Base-by-base conservation (phyloP, 306 rosid species). In the Glycine latifolia region DNA sequence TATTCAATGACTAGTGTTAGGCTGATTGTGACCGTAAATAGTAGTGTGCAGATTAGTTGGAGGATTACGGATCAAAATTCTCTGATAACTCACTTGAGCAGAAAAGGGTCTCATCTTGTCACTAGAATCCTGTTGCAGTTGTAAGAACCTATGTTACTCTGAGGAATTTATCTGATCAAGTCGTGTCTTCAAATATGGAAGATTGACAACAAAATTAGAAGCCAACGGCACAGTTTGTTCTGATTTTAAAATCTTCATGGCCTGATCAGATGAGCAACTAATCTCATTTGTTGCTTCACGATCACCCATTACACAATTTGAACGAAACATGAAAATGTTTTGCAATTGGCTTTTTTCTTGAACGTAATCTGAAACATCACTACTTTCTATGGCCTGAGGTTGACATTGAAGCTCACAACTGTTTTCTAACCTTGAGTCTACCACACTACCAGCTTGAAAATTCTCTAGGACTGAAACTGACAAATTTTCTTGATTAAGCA, bases 171-270 rank as follows among this genome's bases (percentile, higher is more conserved):
- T 77, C 71, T 80, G 84, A 81, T 76, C 82, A 75, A 89, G 84
- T 33, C 81, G 86, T 49, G 85, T 78, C 85, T 67, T 88, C 85
- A 84, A 75, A 82, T 79, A 83, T 71, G 90, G 87, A 48, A 79
- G 83, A 79, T 79, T 83, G 76, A 79, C 85, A 60, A 79, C 74
- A 84, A 84, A 88, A 72, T 66, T 78, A n/a, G 76, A 60, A 33
- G 81, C 47, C 39, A n/a, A 1, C 10, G 84, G 68, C 60, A 67
- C 65, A 41, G 8, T 43, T 79, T 76, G 85, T 71, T 83, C 67
- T 56, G 72, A 12, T 76, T 33, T 82, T 44, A 10, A 54, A 17
- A 10, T 61, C 54, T 76, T 56, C 49, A 35, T 49, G 5, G 73
- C 58, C 41, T 86, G 31, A 26, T 26, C 67, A 53, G 61, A 62